A percentile compares a stretch with the other conserved stretches of the same genome.
Conservation (phyloP, 352 stramenopile species). For the Phytopythium chamaehyphon region DNA sequence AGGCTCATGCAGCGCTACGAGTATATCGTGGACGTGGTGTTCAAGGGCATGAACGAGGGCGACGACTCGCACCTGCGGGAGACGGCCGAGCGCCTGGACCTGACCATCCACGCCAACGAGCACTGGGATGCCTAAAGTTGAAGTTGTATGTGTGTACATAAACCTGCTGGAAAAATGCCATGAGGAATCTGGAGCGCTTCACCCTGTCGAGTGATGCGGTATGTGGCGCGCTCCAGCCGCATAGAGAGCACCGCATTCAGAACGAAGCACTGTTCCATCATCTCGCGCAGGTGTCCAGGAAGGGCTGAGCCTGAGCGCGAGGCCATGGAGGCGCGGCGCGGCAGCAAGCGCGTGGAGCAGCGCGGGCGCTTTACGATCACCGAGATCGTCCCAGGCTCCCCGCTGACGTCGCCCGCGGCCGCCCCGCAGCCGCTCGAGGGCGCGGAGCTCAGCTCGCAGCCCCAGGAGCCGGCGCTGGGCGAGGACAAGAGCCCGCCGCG, state of each 20-base stretch:
- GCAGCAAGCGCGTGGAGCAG: constrained; percentile 56
- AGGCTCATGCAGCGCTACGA: constrained; percentile 57
- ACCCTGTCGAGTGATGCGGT: no score
- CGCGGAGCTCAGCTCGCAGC: constrained; percentile 10
- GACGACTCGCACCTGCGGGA: constrained; percentile 69
- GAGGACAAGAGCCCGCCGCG: constrained; percentile 7
- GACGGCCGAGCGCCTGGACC: constrained; percentile 63
- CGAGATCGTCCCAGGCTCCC: constrained; percentile 61
- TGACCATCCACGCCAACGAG: constrained; percentile 71
- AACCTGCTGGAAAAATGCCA: background rate
- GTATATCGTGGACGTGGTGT: constrained; percentile 75
- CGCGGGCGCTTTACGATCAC: constrained; percentile 83
- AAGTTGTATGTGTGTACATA: background rate
- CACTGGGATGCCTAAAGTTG: constrained; percentile 47
- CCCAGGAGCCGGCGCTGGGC: constrained; percentile 8
- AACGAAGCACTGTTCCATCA: no score
- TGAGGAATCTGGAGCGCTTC: background rate
- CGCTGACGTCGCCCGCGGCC: constrained; percentile 23
- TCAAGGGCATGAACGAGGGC: constrained; percentile 63
- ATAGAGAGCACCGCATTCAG: no score
- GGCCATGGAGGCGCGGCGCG: constrained; percentile 26
- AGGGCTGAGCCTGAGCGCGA: no score
- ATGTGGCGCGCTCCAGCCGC: background rate
- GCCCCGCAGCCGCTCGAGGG: constrained; percentile 27
- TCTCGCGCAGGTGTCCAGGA: no score